These are phyloP conservation scores for Adenanthera pavonina DNA, from an alignment of 306 rosid genomes.

Conservation along the genomic window DNA sequence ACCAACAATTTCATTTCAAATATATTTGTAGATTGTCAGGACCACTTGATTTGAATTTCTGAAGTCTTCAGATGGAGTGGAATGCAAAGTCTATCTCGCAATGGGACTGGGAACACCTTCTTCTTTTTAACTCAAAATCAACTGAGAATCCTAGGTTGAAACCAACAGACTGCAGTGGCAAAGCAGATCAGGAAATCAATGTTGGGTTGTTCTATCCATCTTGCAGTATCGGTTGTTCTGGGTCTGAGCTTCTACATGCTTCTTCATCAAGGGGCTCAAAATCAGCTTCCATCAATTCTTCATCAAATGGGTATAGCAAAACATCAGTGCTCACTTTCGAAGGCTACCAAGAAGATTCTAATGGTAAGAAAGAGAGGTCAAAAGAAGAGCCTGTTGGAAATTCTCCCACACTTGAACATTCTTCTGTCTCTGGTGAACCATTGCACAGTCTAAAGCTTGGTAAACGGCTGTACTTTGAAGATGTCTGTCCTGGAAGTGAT, in stretches of 20 bases:
- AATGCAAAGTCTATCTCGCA: slow-evolving; percentile 61
- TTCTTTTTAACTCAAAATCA: slow-evolving; percentile 56
- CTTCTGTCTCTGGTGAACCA: slow-evolving; percentile 71
- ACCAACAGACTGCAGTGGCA: slow-evolving; percentile 55
- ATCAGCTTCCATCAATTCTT: slow-evolving; percentile 76
- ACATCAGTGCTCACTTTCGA: slow-evolving; percentile 61
- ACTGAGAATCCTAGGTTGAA: slow-evolving; percentile 65
- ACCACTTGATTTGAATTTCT: slow-evolving; percentile 29
- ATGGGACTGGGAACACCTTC: slow-evolving; percentile 87
- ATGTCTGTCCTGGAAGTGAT: slow-evolving; percentile 55
- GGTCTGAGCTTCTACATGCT: slow-evolving; percentile 54
- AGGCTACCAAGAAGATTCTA: slow-evolving; percentile 57
- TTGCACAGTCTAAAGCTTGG: slow-evolving; percentile 92
- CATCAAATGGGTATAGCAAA: slow-evolving; percentile 74
- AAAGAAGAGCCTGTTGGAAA: slow-evolving; percentile 51
- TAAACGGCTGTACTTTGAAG: slow-evolving; percentile 81
- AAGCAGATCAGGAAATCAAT: slow-evolving; percentile 62
- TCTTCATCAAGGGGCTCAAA: slow-evolving; percentile 69
- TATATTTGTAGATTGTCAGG: slow-evolving; percentile 52
- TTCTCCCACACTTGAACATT: slow-evolving; percentile 59
- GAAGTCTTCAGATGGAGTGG: slow-evolving; percentile 79
- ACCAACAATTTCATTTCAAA: slow-evolving; percentile 17
- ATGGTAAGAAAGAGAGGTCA: slow-evolving; percentile 55
- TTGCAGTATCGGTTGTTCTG: slow-evolving; percentile 61
- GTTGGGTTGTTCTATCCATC: slow-evolving; percentile 59